Conservation (phyloP, 2,329 filamentous ascomycete species). For the Zarea fungicola region DNA sequence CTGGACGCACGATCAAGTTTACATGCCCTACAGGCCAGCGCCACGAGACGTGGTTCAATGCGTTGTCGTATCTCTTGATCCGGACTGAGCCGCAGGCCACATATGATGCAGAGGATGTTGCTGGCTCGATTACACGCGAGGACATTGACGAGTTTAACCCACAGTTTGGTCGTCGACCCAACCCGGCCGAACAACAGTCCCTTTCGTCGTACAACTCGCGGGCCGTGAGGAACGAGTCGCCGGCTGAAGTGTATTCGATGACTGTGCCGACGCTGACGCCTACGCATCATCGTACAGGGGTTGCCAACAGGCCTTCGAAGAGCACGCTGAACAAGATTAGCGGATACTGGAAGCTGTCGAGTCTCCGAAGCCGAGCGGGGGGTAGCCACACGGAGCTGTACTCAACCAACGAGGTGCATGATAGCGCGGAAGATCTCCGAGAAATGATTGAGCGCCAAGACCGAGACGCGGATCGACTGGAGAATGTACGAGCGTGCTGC, state of each 20-base stretch:
- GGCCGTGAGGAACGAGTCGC: conserved; percentile 61
- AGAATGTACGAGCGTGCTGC: conserved; percentile 95
- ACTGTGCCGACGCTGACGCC: conserved; percentile 53
- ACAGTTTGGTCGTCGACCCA: conserved; percentile 37
- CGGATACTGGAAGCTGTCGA: conserved; percentile 55
- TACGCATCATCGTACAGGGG: conserved; percentile 36
- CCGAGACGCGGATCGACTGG: conserved; percentile 70
- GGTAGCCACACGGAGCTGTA: conserved; percentile 47
- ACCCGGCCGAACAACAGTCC: conserved; percentile 55
- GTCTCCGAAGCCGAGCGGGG: conserved; percentile 46
- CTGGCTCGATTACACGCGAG: conserved; percentile 52
- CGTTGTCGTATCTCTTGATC: conserved; percentile 84
- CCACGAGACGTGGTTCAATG: conserved; percentile 98
- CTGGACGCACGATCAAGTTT: conserved; percentile 84
- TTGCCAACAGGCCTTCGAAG: conserved; percentile 25
- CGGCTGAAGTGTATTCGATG: conserved; percentile 44
- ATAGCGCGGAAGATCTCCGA: conserved; percentile 78
- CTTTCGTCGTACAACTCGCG: conserved; percentile 77
- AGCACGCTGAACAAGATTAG: conserved; percentile 55
- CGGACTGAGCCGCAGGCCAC: conserved; percentile 64
- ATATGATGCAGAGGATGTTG: conserved; percentile 55
- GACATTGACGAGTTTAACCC: conserved; percentile 81
- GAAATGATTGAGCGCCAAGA: conserved; percentile 75
- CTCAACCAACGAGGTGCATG: conserved; percentile 58
- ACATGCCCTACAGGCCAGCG: conserved; percentile 90